These are phyloP conservation scores for Fusarium phyllophilum DNA, from an alignment of 2,329 filamentous ascomycete species.

Conservation along the genomic window DNA sequence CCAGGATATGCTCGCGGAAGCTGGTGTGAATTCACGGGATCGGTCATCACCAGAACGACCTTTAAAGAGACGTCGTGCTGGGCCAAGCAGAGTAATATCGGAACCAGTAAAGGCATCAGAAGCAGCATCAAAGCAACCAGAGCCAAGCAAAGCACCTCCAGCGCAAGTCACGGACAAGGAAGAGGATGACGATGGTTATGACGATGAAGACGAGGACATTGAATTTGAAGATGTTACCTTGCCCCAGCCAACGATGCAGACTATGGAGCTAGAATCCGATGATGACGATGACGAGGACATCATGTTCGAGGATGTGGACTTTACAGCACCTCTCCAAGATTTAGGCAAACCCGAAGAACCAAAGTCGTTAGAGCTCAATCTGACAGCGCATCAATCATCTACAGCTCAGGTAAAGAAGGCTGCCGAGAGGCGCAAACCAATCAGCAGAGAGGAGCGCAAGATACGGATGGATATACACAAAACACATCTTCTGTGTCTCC, in stretches of 20 bases:
- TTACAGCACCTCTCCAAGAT: slow-evolving; percentile 47
- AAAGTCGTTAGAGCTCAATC: slow-evolving; percentile 61
- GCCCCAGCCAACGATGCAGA: slow-evolving; percentile 61
- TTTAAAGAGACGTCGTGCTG: slow-evolving; percentile 51
- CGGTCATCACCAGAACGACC: slow-evolving; percentile 52
- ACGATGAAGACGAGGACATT: slow-evolving; percentile 55
- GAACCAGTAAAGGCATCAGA: neutral
- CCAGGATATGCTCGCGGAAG: slow-evolving; percentile 60
- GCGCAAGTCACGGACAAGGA: neutral
- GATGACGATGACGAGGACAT: slow-evolving; percentile 57
- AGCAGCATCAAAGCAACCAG: neutral
- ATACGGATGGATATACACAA: slow-evolving; percentile 83
- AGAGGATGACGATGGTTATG: slow-evolving; percentile 36
- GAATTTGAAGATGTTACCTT: slow-evolving; percentile 63
- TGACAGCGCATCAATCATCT: slow-evolving; percentile 58
- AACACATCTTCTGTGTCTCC: slow-evolving; percentile 82
- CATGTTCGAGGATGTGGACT: slow-evolving; percentile 61
- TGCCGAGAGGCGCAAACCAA: slow-evolving; percentile 59
- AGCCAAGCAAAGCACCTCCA: neutral
- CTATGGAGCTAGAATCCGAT: slow-evolving; percentile 60
- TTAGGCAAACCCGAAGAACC: slow-evolving; percentile 39
- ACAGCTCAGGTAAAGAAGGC: slow-evolving; percentile 44
- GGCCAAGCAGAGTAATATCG: slow-evolving; percentile 5
- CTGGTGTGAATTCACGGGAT: slow-evolving; percentile 50
- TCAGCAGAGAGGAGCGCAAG: slow-evolving; percentile 64